phyloP scores from a whole-genome alignment of 495 filamentous ascomycete genomes.

The Penicillium argentinense region DNA sequence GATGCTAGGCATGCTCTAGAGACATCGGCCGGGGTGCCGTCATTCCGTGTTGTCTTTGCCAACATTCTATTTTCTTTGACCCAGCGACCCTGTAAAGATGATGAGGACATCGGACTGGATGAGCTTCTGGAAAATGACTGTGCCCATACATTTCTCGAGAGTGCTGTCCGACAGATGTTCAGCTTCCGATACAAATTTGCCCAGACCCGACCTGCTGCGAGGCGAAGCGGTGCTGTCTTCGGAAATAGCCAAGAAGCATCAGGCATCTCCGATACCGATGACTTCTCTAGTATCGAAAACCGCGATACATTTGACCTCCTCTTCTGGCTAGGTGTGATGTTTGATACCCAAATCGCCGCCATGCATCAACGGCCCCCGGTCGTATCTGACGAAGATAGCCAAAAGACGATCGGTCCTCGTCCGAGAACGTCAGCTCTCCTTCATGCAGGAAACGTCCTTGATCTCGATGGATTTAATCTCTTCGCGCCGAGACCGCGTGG shows the following conservation, averaged over 20 bases:
- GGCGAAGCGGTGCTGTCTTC: no score
- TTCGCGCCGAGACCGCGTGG: neutral
- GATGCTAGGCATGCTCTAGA: constrained; percentile 41
- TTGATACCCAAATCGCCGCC: constrained; percentile 48
- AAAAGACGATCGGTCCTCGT: constrained; percentile 12
- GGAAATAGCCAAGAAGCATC: no score
- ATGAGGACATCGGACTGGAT: constrained; percentile 14
- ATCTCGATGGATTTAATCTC: constrained; percentile 17
- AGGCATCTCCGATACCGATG: constrained; percentile 4
- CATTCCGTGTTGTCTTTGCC: constrained; percentile 46
- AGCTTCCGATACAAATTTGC: constrained; percentile 30
- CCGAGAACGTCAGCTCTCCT: neutral
- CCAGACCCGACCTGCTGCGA: constrained; percentile 3
- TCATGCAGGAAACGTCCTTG: neutral
- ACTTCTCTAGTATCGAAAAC: constrained; percentile 28
- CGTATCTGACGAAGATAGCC: constrained; percentile 48
- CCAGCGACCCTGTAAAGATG: constrained; percentile 33
- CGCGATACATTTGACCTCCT: constrained; percentile 41
- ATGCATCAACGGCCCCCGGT: constrained; percentile 45
- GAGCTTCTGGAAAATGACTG: constrained; percentile 38
- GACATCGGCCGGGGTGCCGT: constrained; percentile 35
- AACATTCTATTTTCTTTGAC: constrained; percentile 48
- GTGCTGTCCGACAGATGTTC: constrained; percentile 34
- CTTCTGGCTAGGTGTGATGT: constrained; percentile 54
- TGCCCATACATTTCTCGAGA: constrained; percentile 39